Base-by-base conservation (phyloP, 176 grass and related monocot genomes). In the Triticum turgidum region DNA sequence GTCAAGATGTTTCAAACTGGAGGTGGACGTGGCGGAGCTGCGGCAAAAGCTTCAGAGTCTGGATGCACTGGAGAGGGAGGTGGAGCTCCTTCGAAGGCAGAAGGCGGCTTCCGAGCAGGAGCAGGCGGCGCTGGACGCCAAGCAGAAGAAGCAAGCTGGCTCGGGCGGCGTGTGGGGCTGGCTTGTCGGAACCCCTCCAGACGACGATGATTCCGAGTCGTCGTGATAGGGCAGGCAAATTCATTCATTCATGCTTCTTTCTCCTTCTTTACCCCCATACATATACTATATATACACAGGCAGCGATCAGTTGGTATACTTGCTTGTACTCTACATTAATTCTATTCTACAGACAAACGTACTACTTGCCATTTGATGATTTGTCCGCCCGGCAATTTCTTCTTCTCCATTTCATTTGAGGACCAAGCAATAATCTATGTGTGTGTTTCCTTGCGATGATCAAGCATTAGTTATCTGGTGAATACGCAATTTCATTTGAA, bases 1-100 rank as follows among this genome's bases (percentile, higher is more conserved):
- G 73, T 99, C 97, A 65, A 96, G 97, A 87, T 99, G 97, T 86
- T 99, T 99, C 89, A 99, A 99, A 88, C 97, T 99, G 76, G 97
- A 99, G 97, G 97, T 99, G 22, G 97, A 99, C 89, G 94, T 99
- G 35, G 97, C 97, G 3, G 97, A 99, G 80, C 84, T 99, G 61
- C 86, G 97, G 29, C 97, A 99, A 83, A 99, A 96, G 80, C 92
- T 99, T 9, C 92, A 94, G 64, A 86, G 82, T 14, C 80, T 99
- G 85, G 97, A 94, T 20, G 77, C 87, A 22, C 38, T 99, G 73
- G 87, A 97, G 73, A 93, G 89, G 94, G 97, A 99, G 79, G 94
- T 99, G 1, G 97, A 99, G 61, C 84, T 99, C 37, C 90, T 99
- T 77, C 90, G 88, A 67, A 82, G 97, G 69, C 97, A 96, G 59